Conservation (phyloP, 331 rosid genomes). For the Spiraea crenata region DNA sequence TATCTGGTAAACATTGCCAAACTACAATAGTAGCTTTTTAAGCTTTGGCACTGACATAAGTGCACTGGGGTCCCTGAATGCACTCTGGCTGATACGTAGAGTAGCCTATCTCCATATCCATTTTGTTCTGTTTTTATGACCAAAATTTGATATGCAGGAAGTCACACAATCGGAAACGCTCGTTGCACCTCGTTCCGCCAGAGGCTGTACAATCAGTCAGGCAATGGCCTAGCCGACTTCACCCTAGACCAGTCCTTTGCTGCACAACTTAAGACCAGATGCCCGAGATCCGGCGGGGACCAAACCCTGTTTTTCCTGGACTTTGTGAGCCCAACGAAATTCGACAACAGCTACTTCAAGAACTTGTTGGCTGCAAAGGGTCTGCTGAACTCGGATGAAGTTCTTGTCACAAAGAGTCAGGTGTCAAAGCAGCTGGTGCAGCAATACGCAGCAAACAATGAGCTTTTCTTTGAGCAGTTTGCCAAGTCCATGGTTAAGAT, state of each 20-base stretch:
- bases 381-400: conserved; percentile 70
- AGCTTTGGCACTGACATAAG: no score
- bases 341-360: conserved; percentile 83
- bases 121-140: not conserved
- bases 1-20: conserved; percentile 52
- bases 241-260: conserved; percentile 65
- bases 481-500: conserved; percentile 84
- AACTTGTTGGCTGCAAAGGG: conserved; percentile 75
- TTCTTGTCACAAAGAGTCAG: conserved; percentile 53
- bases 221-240: conserved; percentile 61
- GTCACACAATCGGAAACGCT: conserved; percentile 80
- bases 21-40: no score
- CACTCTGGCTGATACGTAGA: no score
- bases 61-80: no score
- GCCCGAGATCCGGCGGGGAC: conserved; percentile 91
- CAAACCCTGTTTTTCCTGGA: conserved; percentile 70
- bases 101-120: no score
- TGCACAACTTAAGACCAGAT: conserved; percentile 38
- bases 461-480: conserved; percentile 72
- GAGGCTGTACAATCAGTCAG: conserved; percentile 87
- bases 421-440: conserved; percentile 58
- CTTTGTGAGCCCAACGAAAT: conserved; percentile 63
- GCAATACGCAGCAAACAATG: conserved; percentile 53
- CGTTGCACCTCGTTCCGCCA: conserved; percentile 87
- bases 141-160: conserved; percentile 43